These are phyloP conservation scores for Austroboletus festivus DNA, from an alignment of 768 basidiomycete species.

Conservation along the genomic window DNA sequence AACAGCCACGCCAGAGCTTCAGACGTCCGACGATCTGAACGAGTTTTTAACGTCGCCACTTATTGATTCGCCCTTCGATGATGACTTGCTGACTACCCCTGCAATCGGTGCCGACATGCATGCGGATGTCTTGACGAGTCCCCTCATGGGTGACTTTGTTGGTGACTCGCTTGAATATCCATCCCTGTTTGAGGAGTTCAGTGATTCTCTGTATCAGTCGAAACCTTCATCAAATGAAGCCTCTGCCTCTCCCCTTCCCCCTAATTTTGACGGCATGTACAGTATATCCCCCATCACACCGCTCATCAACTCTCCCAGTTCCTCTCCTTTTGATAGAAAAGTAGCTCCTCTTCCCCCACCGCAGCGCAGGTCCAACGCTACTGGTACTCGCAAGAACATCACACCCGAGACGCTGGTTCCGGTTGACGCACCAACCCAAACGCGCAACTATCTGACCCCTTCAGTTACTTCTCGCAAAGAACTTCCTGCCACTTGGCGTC, in stretches of 20 bases:
- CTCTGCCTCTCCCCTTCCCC: conserved; percentile 10
- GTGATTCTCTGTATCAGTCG: conserved; percentile 13
- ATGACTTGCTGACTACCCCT: conserved; percentile 43
- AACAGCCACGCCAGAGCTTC: conserved; percentile 39
- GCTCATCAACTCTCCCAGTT: conserved; percentile 38
- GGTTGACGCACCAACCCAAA: conserved; percentile 75
- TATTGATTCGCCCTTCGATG: conserved; percentile 46
- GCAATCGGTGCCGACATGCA: conserved; percentile 36
- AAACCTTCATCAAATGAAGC: conserved; percentile 13
- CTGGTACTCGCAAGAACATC: conserved; percentile 71
- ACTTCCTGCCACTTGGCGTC: conserved; percentile 67
- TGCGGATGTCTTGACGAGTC: conserved; percentile 42
- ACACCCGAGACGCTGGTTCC: conserved; percentile 64
- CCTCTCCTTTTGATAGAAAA: conserved; percentile 22
- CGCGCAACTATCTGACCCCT: conserved; percentile 67
- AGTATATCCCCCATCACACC: conserved; percentile 52
- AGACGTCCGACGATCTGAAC: conserved; percentile 34
- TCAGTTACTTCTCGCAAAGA: conserved; percentile 79
- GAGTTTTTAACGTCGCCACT: conserved; percentile 48
- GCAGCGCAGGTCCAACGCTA: conserved; percentile 39
- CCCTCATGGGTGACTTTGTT: conserved; percentile 34
- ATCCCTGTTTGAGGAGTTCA: conserved; percentile 31
- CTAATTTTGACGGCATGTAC: conserved; percentile 39
- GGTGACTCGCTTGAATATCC: conserved; percentile 34
- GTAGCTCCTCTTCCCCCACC: conserved; percentile 17